Conservation (phyloP, 352 stramenopile species). For the Phytophthora sp. region DNA sequence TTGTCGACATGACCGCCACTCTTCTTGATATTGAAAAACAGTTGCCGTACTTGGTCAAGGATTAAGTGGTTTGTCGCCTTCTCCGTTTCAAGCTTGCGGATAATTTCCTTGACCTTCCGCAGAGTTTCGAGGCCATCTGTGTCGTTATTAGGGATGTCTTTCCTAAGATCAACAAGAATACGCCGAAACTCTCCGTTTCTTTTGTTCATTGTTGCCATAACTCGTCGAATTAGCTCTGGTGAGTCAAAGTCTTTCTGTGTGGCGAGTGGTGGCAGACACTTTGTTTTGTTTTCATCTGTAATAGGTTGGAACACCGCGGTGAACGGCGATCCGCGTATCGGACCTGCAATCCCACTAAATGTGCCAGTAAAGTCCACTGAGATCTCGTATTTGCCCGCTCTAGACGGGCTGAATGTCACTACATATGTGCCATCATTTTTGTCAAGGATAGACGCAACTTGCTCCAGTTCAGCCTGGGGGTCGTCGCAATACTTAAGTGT, state of each 20-base stretch:
- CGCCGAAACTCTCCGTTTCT: slow-evolving; percentile 84
- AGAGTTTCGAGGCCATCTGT: slow-evolving; percentile 80
- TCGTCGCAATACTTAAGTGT: slow-evolving; percentile 54
- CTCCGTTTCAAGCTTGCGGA: slow-evolving; percentile 77
- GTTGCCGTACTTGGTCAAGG: slow-evolving; percentile 78
- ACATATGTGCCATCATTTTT: slow-evolving; percentile 95
- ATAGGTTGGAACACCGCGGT: slow-evolving; percentile 39
- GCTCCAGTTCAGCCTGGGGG: slow-evolving; percentile 42
- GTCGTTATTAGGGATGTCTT: slow-evolving; percentile 85
- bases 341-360: slow-evolving; percentile 93
- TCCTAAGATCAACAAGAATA: slow-evolving; percentile 78
- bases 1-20: slow-evolving; percentile 84
- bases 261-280: slow-evolving; percentile 71
- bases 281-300: slow-evolving; percentile 75
- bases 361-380: slow-evolving; percentile 93
- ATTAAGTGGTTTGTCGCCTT: slow-evolving; percentile 72
- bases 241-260: slow-evolving; percentile 81
- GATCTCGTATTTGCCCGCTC: slow-evolving; percentile 86
- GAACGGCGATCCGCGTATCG: slow-evolving; percentile 95
- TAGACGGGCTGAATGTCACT: slow-evolving; percentile 88
- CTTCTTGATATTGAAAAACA: slow-evolving; percentile 85
- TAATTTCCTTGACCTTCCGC: slow-evolving; percentile 86
- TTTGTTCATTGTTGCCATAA: slow-evolving; percentile 88
- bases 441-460: slow-evolving; percentile 73
- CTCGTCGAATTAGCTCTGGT: slow-evolving; percentile 64